Evolutionary conservation across 345 rosid species (phyloP), one percentile per base, ranked within the genome.

Genomic region (Streptanthus diversifolius): DNA sequence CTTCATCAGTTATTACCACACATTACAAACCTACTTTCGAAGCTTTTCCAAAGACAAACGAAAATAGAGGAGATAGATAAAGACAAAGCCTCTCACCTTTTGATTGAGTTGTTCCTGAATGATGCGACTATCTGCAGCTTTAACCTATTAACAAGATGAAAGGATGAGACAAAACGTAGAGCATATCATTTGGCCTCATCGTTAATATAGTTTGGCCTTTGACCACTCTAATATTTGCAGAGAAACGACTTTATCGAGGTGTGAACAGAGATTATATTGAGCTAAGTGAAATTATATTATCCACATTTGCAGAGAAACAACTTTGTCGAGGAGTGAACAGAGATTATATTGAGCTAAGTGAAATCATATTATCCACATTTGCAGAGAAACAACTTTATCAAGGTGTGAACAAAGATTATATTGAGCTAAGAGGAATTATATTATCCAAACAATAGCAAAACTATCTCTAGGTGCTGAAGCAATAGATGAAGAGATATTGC

Each of bases 61-160:
- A n/a, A 29, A 53, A 25, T 62, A 15, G 7, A 47, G 35, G 19
- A 44, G 52, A 73, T 21, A 12, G 48, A 32, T 40, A 22, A 49
- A 11, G 10, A 59, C 12, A 35, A 39, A 67, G 49, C 27, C 41
- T 48, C 35, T 30, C 33, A 74, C 99, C 99, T 91, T 95, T 77
- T 82, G 86, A 80, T 73, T 77, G 71, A 95, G 91, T 81, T 89
- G 90, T 82, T 92, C 97, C 78, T 92, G 97, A 72, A 88, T 88
- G 77, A 95, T 73, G 63, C 90, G 86, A 81, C 90, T 91, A 75
- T 95, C 98, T 25, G 98, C 96, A 58, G 85, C 87, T 87, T 88
- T 91, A 58, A 95, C 97, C 99, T 95, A 85, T 53, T 76, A 71
- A 71, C 52, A 77, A 48, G 64, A 58, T 40, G 19, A 40, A 40